Evolutionary conservation across 805 yeast species (phyloP).

Genomic region (Starmera amethionina): DNA sequence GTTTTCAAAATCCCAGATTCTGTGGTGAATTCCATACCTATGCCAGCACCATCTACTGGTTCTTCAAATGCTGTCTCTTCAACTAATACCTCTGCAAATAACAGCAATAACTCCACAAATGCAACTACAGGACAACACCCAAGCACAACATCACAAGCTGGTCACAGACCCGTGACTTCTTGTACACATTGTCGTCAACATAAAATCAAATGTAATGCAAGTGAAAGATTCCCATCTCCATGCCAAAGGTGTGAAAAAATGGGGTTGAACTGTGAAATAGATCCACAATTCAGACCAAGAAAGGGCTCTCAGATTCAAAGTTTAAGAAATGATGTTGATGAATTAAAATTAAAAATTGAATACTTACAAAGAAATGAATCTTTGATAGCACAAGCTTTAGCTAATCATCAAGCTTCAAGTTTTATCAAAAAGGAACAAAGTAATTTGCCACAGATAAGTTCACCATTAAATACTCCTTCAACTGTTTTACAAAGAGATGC

Average conservation of each 20-base stretch:
- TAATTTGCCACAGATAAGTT: conserved; percentile 11
- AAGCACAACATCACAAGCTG: conserved; percentile 22
- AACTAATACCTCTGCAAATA: background rate
- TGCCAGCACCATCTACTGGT: background rate
- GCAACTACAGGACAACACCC: background rate
- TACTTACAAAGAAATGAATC: conserved; percentile 56
- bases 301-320: conserved; percentile 87
- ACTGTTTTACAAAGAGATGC: conserved; percentile 38
- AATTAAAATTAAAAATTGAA: conserved; percentile 63
- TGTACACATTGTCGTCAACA: conserved; percentile 94
- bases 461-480: conserved; percentile 18
- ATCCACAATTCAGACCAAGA: conserved; percentile 84
- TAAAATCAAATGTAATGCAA: conserved; percentile 87
- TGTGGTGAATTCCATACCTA: too few relatives aligned
- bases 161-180: conserved; percentile 83
- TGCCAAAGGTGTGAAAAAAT: conserved; percentile 77
- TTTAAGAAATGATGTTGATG: conserved; percentile 77
- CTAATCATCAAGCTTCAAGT: conserved; percentile 11
- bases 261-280: conserved; percentile 77
- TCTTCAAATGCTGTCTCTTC: conserved; percentile 2
- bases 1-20: too few relatives aligned
- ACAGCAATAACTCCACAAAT: background rate
- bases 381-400: conserved; percentile 53
- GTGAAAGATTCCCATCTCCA: conserved; percentile 70
- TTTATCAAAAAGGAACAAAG: conserved; percentile 3